Conservation (phyloP, 2,329 filamentous ascomycete species). For the Ophiostoma himal-ulmi region DNA sequence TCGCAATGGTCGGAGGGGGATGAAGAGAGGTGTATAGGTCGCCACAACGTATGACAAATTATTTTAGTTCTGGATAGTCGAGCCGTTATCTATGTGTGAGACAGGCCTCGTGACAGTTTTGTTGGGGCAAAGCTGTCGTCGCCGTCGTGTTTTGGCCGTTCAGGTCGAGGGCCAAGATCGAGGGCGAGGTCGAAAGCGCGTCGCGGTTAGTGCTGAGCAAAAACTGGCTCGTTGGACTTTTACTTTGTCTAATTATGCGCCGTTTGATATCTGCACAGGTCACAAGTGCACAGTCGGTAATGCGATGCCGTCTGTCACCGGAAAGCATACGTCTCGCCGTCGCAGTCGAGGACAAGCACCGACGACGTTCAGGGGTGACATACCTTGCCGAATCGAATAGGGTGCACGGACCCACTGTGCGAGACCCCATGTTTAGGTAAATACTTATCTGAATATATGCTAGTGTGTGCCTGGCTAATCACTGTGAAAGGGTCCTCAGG, state of each 20-base stretch:
- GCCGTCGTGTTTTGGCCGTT: not conserved
- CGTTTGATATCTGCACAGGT: not conserved
- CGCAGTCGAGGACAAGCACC: slow-evolving; percentile 10
- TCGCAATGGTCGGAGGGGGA: not conserved
- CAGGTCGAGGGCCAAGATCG: not conserved
- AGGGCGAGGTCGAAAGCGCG: not conserved
- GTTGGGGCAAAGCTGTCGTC: not conserved
- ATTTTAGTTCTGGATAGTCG: not conserved
- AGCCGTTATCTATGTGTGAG: not conserved
- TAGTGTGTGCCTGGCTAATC: not conserved
- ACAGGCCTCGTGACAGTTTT: not conserved
- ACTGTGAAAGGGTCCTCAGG: not conserved
- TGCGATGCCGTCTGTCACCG: not conserved
- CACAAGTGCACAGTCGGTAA: not conserved
- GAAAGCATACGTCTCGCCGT: not conserved
- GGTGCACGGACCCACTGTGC: slow-evolving; percentile 16
- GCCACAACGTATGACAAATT: not conserved
- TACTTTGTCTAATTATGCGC: not conserved
- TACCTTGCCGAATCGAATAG: slow-evolving; percentile 14
- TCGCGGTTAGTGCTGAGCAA: not conserved
- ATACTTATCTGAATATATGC: not conserved
- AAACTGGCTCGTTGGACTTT: not conserved
- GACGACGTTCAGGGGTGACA: slow-evolving; percentile 18
- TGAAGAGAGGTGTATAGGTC: not conserved
- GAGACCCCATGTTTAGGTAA: slow-evolving; percentile 1